Conservation (phyloP, 352 stramenopile species). For the Phytophthora pinifolia region DNA sequence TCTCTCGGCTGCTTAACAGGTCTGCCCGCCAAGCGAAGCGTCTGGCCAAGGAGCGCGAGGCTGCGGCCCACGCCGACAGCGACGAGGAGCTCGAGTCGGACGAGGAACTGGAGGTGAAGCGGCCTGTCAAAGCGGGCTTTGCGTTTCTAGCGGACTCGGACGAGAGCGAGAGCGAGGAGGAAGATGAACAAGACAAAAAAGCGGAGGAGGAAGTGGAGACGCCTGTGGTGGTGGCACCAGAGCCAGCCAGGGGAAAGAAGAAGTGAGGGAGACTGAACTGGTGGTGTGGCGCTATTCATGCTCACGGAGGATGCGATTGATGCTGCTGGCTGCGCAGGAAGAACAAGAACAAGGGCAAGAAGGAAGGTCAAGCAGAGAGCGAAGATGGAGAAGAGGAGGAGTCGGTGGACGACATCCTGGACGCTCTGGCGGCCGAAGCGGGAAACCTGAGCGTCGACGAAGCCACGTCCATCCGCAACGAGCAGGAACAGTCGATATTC, state of each 20-base stretch:
- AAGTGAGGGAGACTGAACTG: slow-evolving; percentile 19
- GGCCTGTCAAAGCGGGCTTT: slow-evolving; percentile 57
- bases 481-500: slow-evolving; percentile 62
- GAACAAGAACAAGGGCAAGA: slow-evolving; percentile 34
- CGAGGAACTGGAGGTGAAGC: slow-evolving; percentile 58
- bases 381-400: slow-evolving; percentile 28
- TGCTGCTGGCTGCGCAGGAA: slow-evolving; percentile 15
- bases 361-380: slow-evolving; percentile 27
- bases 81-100: slow-evolving; percentile 37
- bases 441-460: slow-evolving; percentile 43
- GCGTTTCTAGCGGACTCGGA: slow-evolving; percentile 74
- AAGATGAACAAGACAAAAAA: slow-evolving; percentile 29
- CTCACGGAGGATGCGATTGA: slow-evolving; percentile 3
- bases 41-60: slow-evolving; percentile 39
- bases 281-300: background rate
- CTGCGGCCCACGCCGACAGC: slow-evolving; percentile 12
- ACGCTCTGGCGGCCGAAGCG: slow-evolving; percentile 53
- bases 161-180: slow-evolving; percentile 31
- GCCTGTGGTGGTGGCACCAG: slow-evolving; percentile 3
- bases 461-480: slow-evolving; percentile 29
- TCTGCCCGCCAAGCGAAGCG: slow-evolving; percentile 81
- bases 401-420: slow-evolving; percentile 67
- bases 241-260: slow-evolving; percentile 31
- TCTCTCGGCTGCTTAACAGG: slow-evolving; percentile 36
- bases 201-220: slow-evolving; percentile 11